Evolutionary conservation across 176 grass and related monocot genomes (phyloP), one percentile per base, ranked within the genome.

Genomic region (Phoenix dactylifera): DNA sequence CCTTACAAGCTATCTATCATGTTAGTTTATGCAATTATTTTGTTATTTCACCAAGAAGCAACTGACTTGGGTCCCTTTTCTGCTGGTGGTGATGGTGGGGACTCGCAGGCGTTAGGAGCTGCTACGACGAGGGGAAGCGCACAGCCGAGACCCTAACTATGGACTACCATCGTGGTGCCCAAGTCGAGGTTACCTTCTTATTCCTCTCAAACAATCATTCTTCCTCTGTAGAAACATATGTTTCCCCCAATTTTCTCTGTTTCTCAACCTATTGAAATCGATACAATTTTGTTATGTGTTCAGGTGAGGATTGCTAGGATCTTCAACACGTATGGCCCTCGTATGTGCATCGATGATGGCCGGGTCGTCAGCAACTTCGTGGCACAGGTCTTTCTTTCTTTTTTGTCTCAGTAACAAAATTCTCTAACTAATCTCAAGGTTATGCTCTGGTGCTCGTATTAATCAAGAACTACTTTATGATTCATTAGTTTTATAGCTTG

Each of bases 281-380:
- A 44, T 44, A 44, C 7, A 3, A 12, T 44, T 44, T 44, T 44
- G 35, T 15, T 2, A 15, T 22, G 58, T 24, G 48, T 62, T 58
- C 73, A 95, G 89, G 89, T 95, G 51, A 86, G 90, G 62, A 95
- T 95, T 54, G 90, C 90, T 20, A 64, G 90, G 83, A 95, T 95
- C 77, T 95, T 95, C 35, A 95, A 95, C 86, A 95, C 90, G 16
- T 95, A 95, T 56, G 90, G 90, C 3, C 90, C 90, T 0, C 86
- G 90, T 44, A 95, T 95, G 90, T 95, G 90, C 77, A 89, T 95
- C 64, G 90, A 95, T 59, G 90, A 95, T 39, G 90, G 90, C 71
- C 90, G 90, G 39, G 90, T 95, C 51, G 90, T 95, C 68, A 89
- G 90, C 83, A 95, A 95, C 74, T 95, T 95, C 24, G 90, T 95